Percentiles rank a stretch among this genome's conserved stretches.
Evolutionary conservation across 1,284 basidiomycete species (phyloP).

Genomic region (Pholiota adiposa): DNA sequence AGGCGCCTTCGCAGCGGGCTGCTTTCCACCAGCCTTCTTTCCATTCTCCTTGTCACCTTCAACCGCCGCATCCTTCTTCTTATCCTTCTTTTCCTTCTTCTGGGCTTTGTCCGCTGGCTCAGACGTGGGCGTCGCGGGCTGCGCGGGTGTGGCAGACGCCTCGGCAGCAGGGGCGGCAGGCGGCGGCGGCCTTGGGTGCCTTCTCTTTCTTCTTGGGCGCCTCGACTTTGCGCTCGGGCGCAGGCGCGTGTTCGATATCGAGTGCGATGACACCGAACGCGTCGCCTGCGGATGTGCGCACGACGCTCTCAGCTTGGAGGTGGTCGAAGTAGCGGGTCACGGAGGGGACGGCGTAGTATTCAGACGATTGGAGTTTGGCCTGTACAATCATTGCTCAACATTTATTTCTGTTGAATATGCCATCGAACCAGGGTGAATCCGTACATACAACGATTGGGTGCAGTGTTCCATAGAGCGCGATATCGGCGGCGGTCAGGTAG

Average conservation of each 20-base stretch:
- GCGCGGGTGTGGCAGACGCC: constrained; percentile 23
- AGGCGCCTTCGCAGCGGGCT: constrained; percentile 32
- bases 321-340: constrained; percentile 94
- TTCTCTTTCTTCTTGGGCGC: constrained; percentile 85
- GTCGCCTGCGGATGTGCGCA: constrained; percentile 62
- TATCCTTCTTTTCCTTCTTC: constrained; percentile 57
- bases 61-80: constrained; percentile 55
- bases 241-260: constrained; percentile 78
- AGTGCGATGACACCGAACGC: constrained; percentile 68
- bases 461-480: constrained; percentile 82
- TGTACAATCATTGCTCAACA: constrained; percentile 30
- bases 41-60: constrained; percentile 44
- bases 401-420: background rate
- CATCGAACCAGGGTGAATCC: constrained; percentile 2
- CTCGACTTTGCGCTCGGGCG: constrained; percentile 72
- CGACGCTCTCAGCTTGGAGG: constrained; percentile 73
- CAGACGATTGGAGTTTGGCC: constrained; percentile 67
- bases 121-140: constrained; percentile 16
- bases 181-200: constrained; percentile 50
- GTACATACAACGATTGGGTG: constrained; percentile 77
- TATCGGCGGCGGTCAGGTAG: constrained; percentile 85
- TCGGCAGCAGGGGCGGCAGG: no score
- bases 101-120: constrained; percentile 40
- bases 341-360: constrained; percentile 79
- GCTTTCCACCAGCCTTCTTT: constrained; percentile 39